phyloP scores from a whole-genome alignment of 2,329 filamentous ascomycete species.

The Achaetomium macrosporum region DNA sequence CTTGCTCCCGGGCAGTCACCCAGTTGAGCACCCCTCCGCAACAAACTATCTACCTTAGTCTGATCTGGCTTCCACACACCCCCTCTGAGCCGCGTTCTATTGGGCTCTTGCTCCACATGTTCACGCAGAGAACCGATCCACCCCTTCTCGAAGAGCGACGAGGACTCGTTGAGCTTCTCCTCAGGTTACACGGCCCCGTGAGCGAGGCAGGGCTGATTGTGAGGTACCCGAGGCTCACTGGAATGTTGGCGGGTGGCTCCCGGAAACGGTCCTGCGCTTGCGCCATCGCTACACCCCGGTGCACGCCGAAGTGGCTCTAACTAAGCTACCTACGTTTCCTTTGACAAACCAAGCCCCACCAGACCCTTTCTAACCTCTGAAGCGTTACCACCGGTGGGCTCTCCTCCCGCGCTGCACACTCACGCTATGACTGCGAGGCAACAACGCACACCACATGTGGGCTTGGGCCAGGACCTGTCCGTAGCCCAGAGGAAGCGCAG shows the following conservation, averaged over 20 bases:
- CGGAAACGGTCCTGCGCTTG: slow-evolving; percentile 21
- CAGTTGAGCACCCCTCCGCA: slow-evolving; percentile 8
- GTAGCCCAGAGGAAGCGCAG: background rate
- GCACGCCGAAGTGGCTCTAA: slow-evolving; percentile 15
- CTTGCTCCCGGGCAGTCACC: background rate
- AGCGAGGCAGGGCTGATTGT: slow-evolving; percentile 13
- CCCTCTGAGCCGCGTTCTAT: background rate
- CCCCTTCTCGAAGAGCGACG: slow-evolving; percentile 19
- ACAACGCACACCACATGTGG: slow-evolving; percentile 2
- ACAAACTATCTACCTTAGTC: background rate
- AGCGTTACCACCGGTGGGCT: background rate
- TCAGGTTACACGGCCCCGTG: slow-evolving; percentile 12
- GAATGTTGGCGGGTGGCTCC: slow-evolving; percentile 23
- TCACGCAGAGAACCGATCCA: slow-evolving; percentile 23
- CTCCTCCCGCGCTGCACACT: slow-evolving; percentile 4
- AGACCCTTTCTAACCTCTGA: background rate
- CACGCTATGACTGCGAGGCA: slow-evolving; percentile 1
- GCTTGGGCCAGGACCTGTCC: background rate
- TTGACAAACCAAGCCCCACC: slow-evolving; percentile 13
- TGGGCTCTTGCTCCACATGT: slow-evolving; percentile 21
- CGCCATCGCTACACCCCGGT: slow-evolving; percentile 8
- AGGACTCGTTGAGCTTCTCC: slow-evolving; percentile 15
- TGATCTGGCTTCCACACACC: background rate
- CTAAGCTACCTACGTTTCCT: slow-evolving; percentile 1
- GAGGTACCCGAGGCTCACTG: slow-evolving; percentile 18